phyloP scores from a whole-genome alignment of 108 stramenopile species.

The Asterionellopsis glacialis region DNA sequence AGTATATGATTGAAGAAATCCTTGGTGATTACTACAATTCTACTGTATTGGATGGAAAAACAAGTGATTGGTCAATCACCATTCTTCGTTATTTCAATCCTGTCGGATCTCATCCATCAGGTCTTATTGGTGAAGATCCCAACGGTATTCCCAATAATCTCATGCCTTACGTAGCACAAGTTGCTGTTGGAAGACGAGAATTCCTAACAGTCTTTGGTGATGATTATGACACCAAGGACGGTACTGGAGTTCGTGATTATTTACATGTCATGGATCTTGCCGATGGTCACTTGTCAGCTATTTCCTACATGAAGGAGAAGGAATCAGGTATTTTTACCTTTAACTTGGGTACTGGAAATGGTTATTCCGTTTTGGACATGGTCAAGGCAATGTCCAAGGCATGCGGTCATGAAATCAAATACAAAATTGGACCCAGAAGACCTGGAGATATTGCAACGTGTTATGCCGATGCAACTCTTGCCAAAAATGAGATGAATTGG shows the following conservation, averaged over 20 bases:
- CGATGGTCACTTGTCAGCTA: constrained; percentile 91
- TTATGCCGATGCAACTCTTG: constrained; percentile 90
- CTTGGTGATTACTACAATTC: constrained; percentile 86
- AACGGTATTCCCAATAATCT: constrained; percentile 97
- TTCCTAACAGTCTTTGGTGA: constrained; percentile 94
- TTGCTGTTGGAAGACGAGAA: constrained; percentile 92
- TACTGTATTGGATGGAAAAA: constrained; percentile 17
- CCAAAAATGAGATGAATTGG: constrained; percentile 95
- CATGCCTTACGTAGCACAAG: constrained; percentile 98
- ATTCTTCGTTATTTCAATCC: constrained; percentile 99
- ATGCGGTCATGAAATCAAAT: constrained; percentile 84
- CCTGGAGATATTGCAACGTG: constrained; percentile 95
- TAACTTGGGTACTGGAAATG: constrained; percentile 97
- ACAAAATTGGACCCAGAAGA: constrained; percentile 84
- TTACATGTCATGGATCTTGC: constrained; percentile 98
- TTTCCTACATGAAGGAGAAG: constrained; percentile 60
- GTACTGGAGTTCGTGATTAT: constrained; percentile 98
- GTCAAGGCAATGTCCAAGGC: constrained; percentile 93
- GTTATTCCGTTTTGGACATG: constrained; percentile 93
- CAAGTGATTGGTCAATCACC: constrained; percentile 70
- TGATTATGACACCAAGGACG: constrained; percentile 95
- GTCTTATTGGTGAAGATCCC: constrained; percentile 98
- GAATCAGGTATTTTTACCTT: constrained; percentile 57
- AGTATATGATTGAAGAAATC: constrained; percentile 99
- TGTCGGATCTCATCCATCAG: constrained; percentile 94